phyloP scores from a whole-genome alignment of 163 green algal genomes.

The Picocystis sp. region DNA sequence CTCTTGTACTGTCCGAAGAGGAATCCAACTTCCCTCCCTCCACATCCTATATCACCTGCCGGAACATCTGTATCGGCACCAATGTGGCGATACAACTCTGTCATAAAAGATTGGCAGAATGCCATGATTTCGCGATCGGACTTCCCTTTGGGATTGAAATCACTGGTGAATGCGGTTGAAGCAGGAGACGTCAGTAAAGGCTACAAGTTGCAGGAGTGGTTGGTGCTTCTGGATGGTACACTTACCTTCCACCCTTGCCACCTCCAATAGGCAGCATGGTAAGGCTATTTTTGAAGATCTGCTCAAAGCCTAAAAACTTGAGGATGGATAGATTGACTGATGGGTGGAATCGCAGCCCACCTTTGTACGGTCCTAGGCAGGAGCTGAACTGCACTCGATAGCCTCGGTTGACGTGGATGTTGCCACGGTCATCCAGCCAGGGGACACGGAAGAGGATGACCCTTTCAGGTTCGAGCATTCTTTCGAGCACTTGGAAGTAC shows the following conservation, averaged over 20 bases:
- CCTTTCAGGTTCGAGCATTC: slow-evolving; percentile 53
- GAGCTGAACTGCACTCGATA: slow-evolving; percentile 56
- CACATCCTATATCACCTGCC: slow-evolving; percentile 67
- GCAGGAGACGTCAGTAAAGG: no score
- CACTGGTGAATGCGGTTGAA: slow-evolving; percentile 1
- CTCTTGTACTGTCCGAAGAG: slow-evolving; percentile 75
- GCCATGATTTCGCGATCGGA: slow-evolving; percentile 41
- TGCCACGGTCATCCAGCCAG: slow-evolving; percentile 15
- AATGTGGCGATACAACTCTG: slow-evolving; percentile 56
- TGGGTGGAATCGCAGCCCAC: slow-evolving; percentile 61
- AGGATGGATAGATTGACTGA: slow-evolving; percentile 56
- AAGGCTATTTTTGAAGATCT: slow-evolving; percentile 64
- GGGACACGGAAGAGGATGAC: slow-evolving; percentile 42
- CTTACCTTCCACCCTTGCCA: not conserved
- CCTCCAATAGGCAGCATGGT: slow-evolving; percentile 54
- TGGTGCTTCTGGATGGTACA: no score
- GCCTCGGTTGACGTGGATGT: slow-evolving; percentile 46
- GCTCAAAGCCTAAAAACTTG: slow-evolving; percentile 63
- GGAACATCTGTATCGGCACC: slow-evolving; percentile 49
- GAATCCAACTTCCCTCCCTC: slow-evolving; percentile 60
- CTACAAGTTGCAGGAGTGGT: no score
- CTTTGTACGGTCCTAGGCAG: slow-evolving; percentile 66
- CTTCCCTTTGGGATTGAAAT: slow-evolving; percentile 58
- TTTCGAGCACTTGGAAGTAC: slow-evolving; percentile 25
- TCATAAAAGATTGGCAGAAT: slow-evolving; percentile 76